Evolutionary conservation across 495 filamentous ascomycete species (phyloP).

Genomic region (Podospora pseudoanserina): DNA sequence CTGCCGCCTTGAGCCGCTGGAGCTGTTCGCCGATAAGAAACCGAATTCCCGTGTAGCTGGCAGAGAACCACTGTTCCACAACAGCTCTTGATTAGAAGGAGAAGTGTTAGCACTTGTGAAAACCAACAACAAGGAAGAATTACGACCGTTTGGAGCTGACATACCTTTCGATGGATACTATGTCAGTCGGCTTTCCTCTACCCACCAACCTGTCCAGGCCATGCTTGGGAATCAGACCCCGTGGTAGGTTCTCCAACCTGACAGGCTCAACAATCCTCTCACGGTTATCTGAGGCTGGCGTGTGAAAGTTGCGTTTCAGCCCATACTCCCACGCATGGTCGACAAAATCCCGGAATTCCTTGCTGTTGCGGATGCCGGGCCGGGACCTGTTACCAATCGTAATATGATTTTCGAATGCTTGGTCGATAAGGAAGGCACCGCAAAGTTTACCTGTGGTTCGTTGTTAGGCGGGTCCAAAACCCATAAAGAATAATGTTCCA

Average conservation of each 20-base stretch:
- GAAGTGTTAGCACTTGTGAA: too few relatives aligned
- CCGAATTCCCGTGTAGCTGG: conserved; percentile 7
- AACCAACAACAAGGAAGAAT: background rate
- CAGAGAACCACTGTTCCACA: conserved; percentile 1
- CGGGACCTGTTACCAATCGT: background rate
- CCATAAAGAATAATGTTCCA: background rate
- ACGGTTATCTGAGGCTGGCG: background rate
- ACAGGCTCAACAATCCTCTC: background rate
- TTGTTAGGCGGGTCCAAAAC: background rate
- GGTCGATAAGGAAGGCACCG: conserved; percentile 8
- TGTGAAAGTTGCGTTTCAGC: background rate
- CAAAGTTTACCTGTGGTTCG: background rate
- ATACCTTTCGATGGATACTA: background rate
- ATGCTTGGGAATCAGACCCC: background rate
- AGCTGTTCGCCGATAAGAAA: conserved; percentile 3
- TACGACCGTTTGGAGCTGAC: too few relatives aligned
- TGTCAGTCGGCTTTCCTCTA: background rate
- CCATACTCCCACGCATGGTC: background rate
- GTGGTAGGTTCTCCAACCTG: background rate
- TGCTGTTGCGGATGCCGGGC: background rate
- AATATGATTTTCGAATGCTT: conserved; percentile 4
- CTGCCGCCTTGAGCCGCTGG: background rate
- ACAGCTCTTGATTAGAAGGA: background rate
- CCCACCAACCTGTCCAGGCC: background rate
- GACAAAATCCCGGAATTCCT: background rate